A percentile compares a stretch with the other conserved stretches of the same genome.
Conservation (phyloP, 345 rosid species). For the Eucalyptus tenuipes region DNA sequence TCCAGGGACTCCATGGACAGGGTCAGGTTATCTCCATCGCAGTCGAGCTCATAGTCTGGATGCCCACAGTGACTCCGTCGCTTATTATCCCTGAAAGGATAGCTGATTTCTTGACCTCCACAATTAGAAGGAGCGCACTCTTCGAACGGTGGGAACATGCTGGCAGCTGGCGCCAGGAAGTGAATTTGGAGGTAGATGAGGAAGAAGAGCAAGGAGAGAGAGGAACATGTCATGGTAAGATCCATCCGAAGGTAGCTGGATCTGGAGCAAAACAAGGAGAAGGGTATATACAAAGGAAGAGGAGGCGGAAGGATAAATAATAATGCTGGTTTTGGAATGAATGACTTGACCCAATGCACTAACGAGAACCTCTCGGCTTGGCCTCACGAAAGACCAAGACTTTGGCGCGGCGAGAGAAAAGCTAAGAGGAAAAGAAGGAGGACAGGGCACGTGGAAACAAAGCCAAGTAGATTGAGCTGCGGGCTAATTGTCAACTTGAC, state of each 20-base stretch:
- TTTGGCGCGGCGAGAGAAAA: background rate
- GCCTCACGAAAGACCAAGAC: background rate
- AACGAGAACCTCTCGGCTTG: background rate
- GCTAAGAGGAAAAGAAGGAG: background rate
- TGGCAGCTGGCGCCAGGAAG: background rate
- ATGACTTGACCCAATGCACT: fast-evolving
- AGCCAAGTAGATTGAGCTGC: background rate
- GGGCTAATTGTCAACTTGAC: background rate
- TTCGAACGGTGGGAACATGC: fast-evolving
- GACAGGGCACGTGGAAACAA: background rate
- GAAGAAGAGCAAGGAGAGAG: background rate
- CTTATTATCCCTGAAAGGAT: background rate
- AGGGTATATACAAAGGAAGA: too few relatives aligned
- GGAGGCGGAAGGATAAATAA: background rate
- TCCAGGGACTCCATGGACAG: background rate
- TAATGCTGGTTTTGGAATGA: background rate
- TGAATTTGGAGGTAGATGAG: background rate
- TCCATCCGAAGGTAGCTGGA: background rate
- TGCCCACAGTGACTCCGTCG: background rate
- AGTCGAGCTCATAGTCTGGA: background rate
- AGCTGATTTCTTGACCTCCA: background rate
- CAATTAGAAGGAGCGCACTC: background rate
- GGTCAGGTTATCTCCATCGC: fast-evolving
- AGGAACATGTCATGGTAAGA: background rate
- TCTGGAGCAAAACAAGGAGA: background rate